phyloP scores from a whole-genome alignment of 768 basidiomycete genomes.

The Boletus rex-veris region DNA sequence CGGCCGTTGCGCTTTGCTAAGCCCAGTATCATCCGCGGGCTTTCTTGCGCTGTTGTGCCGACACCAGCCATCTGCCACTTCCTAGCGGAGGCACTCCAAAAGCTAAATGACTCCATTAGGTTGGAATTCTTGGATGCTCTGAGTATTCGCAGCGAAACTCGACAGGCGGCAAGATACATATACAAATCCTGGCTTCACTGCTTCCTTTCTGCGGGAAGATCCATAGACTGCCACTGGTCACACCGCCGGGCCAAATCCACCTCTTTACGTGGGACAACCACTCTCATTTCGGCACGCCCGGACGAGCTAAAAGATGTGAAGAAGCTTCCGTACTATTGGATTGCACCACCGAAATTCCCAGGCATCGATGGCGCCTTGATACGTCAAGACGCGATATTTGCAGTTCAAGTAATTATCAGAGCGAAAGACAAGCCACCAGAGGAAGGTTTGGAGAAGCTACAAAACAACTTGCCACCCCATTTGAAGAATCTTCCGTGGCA shows the following conservation, averaged over 20 bases:
- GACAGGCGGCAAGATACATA: neutral
- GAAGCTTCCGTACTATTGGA: neutral
- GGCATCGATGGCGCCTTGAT: no score
- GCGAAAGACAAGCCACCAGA: no score
- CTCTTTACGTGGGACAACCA: neutral
- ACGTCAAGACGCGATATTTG: no score
- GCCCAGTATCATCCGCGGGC: accelerated
- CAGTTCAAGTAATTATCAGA: no score
- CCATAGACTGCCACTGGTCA: neutral
- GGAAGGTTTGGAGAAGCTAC: no score
- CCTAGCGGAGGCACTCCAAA: neutral
- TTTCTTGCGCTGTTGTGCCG: neutral
- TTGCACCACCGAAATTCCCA: neutral
- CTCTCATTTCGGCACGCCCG: neutral
- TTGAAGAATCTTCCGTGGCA: no score
- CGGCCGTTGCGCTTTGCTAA: neutral
- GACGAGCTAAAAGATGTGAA: neutral
- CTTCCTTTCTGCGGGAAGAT: neutral
- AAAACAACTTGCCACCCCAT: no score
- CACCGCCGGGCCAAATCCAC: neutral
- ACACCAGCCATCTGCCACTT: neutral
- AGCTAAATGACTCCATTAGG: neutral
- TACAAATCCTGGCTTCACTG: neutral
- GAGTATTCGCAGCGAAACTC: neutral
- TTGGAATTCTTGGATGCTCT: neutral